These are phyloP conservation scores for Scedosporium boydii DNA, from an alignment of 2,329 filamentous ascomycete genomes.

Conservation along the genomic window DNA sequence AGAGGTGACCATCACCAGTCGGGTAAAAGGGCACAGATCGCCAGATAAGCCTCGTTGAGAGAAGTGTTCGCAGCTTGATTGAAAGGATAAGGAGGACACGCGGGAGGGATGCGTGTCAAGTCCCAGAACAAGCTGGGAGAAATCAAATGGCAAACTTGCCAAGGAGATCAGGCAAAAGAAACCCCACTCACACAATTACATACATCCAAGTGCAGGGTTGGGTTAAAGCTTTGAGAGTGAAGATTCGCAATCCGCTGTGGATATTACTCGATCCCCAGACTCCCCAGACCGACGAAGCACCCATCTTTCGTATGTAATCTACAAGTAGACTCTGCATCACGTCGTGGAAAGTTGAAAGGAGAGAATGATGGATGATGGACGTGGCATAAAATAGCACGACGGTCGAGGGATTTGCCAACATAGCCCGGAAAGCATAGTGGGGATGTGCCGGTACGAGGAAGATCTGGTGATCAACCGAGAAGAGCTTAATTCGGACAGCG, in stretches of 20 bases:
- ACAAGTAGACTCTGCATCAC: background rate
- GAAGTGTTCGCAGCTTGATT: background rate
- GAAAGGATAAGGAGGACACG: background rate
- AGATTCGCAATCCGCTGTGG: background rate
- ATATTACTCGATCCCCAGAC: background rate
- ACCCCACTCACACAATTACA: background rate
- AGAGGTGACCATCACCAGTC: background rate
- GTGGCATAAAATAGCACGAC: no score
- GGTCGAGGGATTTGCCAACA: no score
- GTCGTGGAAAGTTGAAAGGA: no score
- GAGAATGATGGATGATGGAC: no score
- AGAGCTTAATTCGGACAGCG: background rate
- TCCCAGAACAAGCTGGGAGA: no score
- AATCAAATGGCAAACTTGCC: no score
- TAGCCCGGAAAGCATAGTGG: background rate
- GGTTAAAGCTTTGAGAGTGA: background rate
- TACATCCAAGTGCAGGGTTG: background rate
- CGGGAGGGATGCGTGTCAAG: background rate
- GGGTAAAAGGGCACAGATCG: background rate
- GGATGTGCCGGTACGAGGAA: background rate
- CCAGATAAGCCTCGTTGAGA: background rate
- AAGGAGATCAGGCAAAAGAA: background rate
- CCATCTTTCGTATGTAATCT: background rate
- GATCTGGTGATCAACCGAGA: background rate
- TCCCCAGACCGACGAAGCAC: background rate